Base-by-base conservation (phyloP, 148 eudicot genomes). In the Diospyros lotus region DNA sequence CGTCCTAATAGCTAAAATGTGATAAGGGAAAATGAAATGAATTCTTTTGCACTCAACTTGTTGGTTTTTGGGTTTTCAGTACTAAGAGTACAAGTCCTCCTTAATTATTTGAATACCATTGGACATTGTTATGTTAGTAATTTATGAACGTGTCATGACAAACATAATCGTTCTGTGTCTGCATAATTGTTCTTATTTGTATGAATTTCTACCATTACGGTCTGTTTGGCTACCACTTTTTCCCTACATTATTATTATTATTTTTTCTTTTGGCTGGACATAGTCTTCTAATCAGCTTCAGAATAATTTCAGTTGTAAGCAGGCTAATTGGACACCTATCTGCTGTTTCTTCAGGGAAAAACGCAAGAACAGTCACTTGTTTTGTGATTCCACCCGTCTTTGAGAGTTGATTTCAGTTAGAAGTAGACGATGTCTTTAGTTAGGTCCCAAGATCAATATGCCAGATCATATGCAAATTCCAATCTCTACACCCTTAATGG, bases 371-470 rank as follows among this genome's bases (percentile, higher is more conserved):
- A 50, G 55, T 45, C 56, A 43, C 4, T 4, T 42, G 41, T 44
- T 45, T 1, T 46, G 14, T 45, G 43, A 40, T 58, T 59, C 1
- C 17, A 72, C 4, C 43, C 43, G n/a, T 71, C 51, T 39, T 71
- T 40, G 62, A 52, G 39, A 64, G 38, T 63, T 64, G 71, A 54
- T 55, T 71, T 28, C 42, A 53, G 8, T 54, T 77, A 62, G 62
- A 71, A 54, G 52, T 39, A 5, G 55, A 55, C 5, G 55, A 77
- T 76, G 79, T 70, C 79, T 69, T 71, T 76, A 61, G 50, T 76
- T 61, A 76, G 79, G 50, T 58, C 73, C 60, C 79, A 69, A 61
- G 79, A 76, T 69, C 66, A 70, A 51, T 69, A 59, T 52, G 52
- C 51, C 41, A 60, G 79, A 76, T n/a, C 52, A 7, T 76, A 69